Evolutionary conservation across 2,329 filamentous ascomycete genomes (phyloP), one percentile per base, ranked within the genome.

Genomic region (Neocatenulostroma microsporum): DNA sequence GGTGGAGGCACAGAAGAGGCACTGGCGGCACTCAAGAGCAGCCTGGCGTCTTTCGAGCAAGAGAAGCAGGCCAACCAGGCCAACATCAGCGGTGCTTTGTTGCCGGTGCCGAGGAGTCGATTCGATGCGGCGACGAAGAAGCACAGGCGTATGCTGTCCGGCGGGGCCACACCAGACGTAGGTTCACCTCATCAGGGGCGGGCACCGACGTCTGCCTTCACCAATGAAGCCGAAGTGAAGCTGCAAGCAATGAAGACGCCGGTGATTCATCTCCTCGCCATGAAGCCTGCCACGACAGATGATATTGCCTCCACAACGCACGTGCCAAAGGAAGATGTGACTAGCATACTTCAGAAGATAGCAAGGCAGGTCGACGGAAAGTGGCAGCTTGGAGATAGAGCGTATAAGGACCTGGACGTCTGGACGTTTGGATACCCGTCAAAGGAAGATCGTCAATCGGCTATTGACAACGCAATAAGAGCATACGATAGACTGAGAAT

Each of bases 401-500:
- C 63, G 12, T 80, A 72, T 54, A 74, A 73, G 48, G 76, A 80
- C 36, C 60, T 81, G 43, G 74, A 79, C 49, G 67, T 77, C 8
- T 80, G 69, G 66, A 70, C 67, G 7, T 80, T 80, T 50, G 66
- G 66, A 10, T 81, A 79, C 55, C 67, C 65, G 19, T 67, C 61
- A 24, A 52, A 68, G 30, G 67, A 73, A 31, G 72, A 79, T 39
- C 67, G 76, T 13, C 64, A 78, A 43, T 62, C 69, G 36, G 77
- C 75, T 19, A 74, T 80, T 49, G 71, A 78, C 44, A 73, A 73
- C 57, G 75, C 76, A 36, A 71, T 80, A 49, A 71, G 70, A 36
- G 74, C 76, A 28, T 80, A 75, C 54, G 77, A 81, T 56, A 69
- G 77, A 36, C 66, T 74, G 58, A 67, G 77, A 19, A 61, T 80